Conservation (phyloP, 768 basidiomycete species). For the Suillus ampliporus region DNA sequence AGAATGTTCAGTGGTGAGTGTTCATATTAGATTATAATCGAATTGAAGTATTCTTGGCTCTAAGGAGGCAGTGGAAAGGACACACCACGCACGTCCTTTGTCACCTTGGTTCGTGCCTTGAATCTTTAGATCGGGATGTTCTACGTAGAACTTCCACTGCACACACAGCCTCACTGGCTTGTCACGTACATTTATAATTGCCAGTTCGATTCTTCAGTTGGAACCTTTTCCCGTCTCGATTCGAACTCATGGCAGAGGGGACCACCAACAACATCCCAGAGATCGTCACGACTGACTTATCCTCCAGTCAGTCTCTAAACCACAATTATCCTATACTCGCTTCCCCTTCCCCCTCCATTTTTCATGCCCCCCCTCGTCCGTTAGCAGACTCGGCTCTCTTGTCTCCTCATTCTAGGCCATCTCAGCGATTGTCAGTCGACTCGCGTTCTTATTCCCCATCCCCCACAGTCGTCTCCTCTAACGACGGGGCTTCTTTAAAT, state of each 20-base stretch:
- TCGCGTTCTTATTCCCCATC: conserved; percentile 37
- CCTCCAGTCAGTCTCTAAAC: conserved; percentile 34
- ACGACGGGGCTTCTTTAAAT: conserved; percentile 46
- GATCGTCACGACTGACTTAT: conserved; percentile 42
- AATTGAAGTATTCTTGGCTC: too few relatives aligned
- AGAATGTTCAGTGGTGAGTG: too few relatives aligned
- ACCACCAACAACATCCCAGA: conserved; percentile 32
- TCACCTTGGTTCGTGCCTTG: background rate
- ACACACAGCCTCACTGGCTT: background rate
- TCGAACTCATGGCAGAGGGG: conserved; percentile 22
- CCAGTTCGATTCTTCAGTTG: background rate
- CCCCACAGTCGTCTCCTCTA: conserved; percentile 41
- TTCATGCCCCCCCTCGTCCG: background rate
- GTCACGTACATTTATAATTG: conserved; percentile 3
- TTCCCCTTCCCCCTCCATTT: background rate
- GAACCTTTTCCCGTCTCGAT: conserved; percentile 3
- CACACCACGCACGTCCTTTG: too few relatives aligned
- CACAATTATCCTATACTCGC: too few relatives aligned
- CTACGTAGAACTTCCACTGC: conserved; percentile 29
- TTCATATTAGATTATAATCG: too few relatives aligned
- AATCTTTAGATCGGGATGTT: conserved; percentile 18
- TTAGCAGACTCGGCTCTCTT: conserved; percentile 22
- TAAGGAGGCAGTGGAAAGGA: too few relatives aligned
- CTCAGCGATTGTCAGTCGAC: conserved; percentile 36
- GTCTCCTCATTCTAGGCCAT: conserved; percentile 21